Evolutionary conservation across 495 filamentous ascomycete genomes (phyloP).

Genomic region (Neurospora tetrasperma): DNA sequence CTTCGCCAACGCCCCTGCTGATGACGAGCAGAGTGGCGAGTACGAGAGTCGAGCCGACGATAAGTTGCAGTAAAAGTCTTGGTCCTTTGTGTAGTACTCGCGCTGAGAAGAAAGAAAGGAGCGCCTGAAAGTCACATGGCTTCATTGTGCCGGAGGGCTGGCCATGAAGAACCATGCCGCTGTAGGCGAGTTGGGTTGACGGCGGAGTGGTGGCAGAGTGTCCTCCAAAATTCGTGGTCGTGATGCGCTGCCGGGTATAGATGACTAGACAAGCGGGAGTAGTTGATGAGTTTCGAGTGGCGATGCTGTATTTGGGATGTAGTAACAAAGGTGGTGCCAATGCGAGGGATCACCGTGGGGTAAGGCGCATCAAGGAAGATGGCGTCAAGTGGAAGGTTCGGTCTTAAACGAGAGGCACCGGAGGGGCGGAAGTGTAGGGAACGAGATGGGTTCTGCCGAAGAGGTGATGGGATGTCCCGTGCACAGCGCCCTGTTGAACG

Average conservation of each 20-base stretch:
- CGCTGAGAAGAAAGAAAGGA: constrained; percentile 12
- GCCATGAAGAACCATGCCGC: constrained; percentile 7
- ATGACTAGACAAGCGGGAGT: not conserved
- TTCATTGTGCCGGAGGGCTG: not conserved
- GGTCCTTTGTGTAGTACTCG: constrained; percentile 17
- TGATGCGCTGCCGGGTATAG: not conserved
- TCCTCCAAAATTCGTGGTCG: not conserved
- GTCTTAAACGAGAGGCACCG: not conserved
- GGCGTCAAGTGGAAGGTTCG: not conserved
- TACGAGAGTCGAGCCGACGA: constrained; percentile 9
- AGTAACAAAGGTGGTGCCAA: not conserved
- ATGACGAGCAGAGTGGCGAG: constrained; percentile 13
- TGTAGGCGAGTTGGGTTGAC: not conserved
- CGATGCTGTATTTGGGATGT: accelerated
- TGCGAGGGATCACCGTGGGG: not conserved
- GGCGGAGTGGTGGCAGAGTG: not conserved
- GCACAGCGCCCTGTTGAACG: no score
- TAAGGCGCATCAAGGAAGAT: not conserved
- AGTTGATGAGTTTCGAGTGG: not conserved
- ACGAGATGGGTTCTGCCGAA: not conserved
- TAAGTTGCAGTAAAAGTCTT: constrained; percentile 16
- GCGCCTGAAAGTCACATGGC: not conserved
- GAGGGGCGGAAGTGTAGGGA: not conserved
- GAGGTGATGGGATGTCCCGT: no score
- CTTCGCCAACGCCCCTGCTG: not conserved